These are phyloP conservation scores for Pisolithus thermaeus DNA, from an alignment of 1,284 basidiomycete species.

Conservation along the genomic window DNA sequence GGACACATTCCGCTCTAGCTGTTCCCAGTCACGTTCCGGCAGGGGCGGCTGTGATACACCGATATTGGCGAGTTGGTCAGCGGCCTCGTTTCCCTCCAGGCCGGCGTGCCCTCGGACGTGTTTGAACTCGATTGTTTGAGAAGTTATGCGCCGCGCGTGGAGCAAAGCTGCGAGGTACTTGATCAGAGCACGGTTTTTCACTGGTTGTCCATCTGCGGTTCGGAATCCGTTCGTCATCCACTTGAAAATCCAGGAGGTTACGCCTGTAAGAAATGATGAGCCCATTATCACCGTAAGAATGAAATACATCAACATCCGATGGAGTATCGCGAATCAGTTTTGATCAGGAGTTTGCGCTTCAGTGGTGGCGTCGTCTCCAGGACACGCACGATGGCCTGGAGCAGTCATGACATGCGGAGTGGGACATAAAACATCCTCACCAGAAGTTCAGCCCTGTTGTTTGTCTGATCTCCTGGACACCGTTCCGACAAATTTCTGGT, in stretches of 20 bases:
- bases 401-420: conserved; percentile 4
- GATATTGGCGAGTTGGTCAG: conserved; percentile 60
- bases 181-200: conserved; percentile 65
- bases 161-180: conserved; percentile 54
- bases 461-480: conserved; percentile 80
- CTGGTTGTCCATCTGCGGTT: conserved; percentile 42
- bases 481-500: conserved; percentile 70
- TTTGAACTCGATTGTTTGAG: conserved; percentile 51
- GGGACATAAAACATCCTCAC: conserved; percentile 35
- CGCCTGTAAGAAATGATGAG: conserved; percentile 38
- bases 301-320: conserved; percentile 50
- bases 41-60: conserved; percentile 39
- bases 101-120: conserved; percentile 73
- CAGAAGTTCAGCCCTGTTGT: conserved; percentile 83
- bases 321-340: conserved; percentile 73
- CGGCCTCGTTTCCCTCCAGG: conserved; percentile 71
- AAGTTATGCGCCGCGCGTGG: conserved; percentile 38
- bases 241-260: conserved; percentile 55
- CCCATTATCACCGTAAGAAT: not conserved
- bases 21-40: conserved; percentile 54
- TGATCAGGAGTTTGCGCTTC: conserved; percentile 55
- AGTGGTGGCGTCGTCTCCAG: conserved; percentile 59
- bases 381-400: conserved; percentile 68
- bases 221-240: conserved; percentile 56
- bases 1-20: conserved; percentile 14